Percentiles rank a stretch among this genome's conserved stretches.
phyloP scores from a whole-genome alignment of 73 alveolate species.

The Effrenium voratum region DNA sequence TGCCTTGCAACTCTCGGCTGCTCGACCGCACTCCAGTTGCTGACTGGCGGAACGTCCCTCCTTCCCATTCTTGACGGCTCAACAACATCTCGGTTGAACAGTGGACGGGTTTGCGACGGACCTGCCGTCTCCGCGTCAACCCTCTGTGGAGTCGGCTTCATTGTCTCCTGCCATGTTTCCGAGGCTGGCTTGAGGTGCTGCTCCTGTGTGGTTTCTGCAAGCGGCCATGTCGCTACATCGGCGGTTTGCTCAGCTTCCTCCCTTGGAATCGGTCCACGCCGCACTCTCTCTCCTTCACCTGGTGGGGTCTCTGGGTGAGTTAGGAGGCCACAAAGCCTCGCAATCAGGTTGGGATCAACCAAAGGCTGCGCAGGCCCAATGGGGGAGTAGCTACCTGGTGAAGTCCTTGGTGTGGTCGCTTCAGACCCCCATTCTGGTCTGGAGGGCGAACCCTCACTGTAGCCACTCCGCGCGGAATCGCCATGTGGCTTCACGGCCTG shows the following conservation, averaged over 20 bases:
- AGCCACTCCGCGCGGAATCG: conserved; percentile 7
- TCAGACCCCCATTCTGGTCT: too few species aligned
- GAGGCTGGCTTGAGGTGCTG: background rate
- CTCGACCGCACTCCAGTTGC: too few species aligned
- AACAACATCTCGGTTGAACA: too few species aligned
- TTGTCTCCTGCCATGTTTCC: conserved; percentile 28
- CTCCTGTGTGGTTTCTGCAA: background rate
- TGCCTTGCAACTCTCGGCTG: too few species aligned
- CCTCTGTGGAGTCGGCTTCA: too few species aligned
- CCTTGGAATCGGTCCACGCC: conserved; percentile 27
- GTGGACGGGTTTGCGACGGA: too few species aligned
- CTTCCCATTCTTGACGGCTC: too few species aligned
- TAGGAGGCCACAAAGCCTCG: conserved; percentile 6
- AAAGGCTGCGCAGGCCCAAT: conserved; percentile 9
- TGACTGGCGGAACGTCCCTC: too few species aligned
- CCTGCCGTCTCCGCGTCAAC: too few species aligned
- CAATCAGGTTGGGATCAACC: background rate
- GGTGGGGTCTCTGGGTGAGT: conserved; percentile 25
- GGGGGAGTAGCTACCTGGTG: conserved; percentile 4
- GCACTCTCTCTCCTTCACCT: conserved; percentile 39
- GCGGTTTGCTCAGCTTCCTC: background rate
- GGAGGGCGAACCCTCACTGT: conserved; percentile 47
- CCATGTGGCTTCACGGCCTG: conserved; percentile 40
- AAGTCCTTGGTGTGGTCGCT: too few species aligned
- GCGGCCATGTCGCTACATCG: too few species aligned